These are phyloP conservation scores for Verticillium klebahnii DNA, from an alignment of 2,329 filamentous ascomycete genomes.

Conservation along the genomic window DNA sequence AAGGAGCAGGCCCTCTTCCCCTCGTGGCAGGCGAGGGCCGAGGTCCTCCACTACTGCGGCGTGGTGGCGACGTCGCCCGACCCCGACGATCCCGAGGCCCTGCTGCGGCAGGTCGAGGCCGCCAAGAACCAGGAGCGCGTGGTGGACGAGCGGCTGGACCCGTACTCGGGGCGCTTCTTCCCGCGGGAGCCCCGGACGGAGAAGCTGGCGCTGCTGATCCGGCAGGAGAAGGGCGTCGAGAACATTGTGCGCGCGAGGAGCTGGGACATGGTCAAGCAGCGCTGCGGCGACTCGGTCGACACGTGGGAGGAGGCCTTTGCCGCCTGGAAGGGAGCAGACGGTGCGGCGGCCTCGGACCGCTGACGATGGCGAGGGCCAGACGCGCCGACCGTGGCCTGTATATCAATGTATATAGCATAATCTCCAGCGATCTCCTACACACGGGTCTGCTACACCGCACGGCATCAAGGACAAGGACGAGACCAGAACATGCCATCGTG, in stretches of 20 bases:
- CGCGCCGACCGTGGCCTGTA: neutral
- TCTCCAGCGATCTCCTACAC: neutral
- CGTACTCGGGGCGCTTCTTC: conserved; percentile 83
- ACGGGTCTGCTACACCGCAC: no score
- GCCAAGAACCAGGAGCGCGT: conserved; percentile 66
- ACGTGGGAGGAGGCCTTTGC: conserved; percentile 63
- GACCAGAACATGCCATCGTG: no score
- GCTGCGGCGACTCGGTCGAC: conserved; percentile 59
- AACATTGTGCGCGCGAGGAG: conserved; percentile 75
- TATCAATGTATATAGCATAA: neutral
- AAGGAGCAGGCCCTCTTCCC: conserved; percentile 78
- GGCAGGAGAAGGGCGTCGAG: conserved; percentile 74
- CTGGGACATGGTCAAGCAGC: conserved; percentile 72
- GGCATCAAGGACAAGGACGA: no score
- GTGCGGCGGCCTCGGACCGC: neutral
- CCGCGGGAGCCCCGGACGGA: conserved; percentile 76
- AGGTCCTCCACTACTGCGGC: conserved; percentile 85
- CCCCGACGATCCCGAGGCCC: conserved; percentile 75
- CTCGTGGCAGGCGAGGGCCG: conserved; percentile 77
- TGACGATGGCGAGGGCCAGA: neutral
- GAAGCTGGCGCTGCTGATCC: conserved; percentile 65
- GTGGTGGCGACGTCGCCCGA: conserved; percentile 83
- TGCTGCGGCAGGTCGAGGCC: conserved; percentile 65
- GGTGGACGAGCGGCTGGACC: conserved; percentile 85
- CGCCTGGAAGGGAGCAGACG: conserved; percentile 46